Conservation (phyloP, 225 moss, liverwort and hornwort genomes). For the Pleurozium schreberi region DNA sequence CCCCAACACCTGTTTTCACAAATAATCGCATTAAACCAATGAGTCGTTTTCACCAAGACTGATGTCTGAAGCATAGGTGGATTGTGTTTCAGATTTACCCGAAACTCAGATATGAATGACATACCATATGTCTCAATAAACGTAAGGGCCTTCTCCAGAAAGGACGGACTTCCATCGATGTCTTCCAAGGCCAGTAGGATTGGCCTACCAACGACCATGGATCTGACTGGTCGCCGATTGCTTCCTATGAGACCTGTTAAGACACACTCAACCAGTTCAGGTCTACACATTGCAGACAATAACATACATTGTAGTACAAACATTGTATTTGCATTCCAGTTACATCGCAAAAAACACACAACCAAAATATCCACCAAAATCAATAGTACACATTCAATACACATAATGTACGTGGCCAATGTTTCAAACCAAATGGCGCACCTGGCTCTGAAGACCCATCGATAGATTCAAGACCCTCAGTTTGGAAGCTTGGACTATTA, state of each 20-base stretch:
- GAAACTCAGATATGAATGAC: background rate
- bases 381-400: background rate
- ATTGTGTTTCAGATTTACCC: background rate
- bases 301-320: too few relatives aligned
- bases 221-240: conserved; percentile 67
- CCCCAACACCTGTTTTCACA: conserved; percentile 45
- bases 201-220: conserved; percentile 83
- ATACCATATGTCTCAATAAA: conserved; percentile 84
- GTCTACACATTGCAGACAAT: background rate
- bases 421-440: background rate
- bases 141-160: conserved; percentile 85
- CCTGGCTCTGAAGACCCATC: conserved; percentile 87
- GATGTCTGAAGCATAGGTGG: background rate
- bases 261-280: background rate
- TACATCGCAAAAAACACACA: background rate
- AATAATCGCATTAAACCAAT: background rate
- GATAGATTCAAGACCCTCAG: conserved; percentile 68
- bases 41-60: background rate
- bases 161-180: conserved; percentile 88
- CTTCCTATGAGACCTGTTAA: conserved; percentile 32
- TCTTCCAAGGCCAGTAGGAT: conserved; percentile 89
- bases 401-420: background rate
- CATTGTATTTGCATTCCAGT: background rate
- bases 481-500: conserved; percentile 71
- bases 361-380: background rate